These are phyloP conservation scores for Pezizomycotina sp. DNA, from an alignment of 2,329 filamentous ascomycete species.

Conservation along the genomic window DNA sequence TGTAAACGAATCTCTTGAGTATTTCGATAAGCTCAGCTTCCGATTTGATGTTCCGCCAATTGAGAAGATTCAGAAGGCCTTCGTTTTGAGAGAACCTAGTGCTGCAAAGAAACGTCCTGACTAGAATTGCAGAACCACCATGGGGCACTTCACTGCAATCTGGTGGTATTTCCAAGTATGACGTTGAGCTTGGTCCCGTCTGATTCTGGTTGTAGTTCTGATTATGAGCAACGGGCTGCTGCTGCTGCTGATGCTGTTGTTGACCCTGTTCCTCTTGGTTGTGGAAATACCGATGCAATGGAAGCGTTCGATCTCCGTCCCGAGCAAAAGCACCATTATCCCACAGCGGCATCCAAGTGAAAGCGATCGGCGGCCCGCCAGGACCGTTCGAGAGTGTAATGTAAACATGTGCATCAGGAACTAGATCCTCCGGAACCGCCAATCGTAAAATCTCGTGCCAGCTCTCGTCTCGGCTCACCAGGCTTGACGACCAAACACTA, in stretches of 20 bases:
- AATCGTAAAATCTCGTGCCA: conserved; percentile 85
- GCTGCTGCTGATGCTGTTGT: too few relatives aligned
- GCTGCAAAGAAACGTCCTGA: conserved; percentile 82
- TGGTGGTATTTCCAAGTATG: too few relatives aligned
- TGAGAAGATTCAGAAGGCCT: conserved; percentile 62
- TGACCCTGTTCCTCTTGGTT: too few relatives aligned
- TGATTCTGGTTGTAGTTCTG: conserved; percentile 48
- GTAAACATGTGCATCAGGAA: conserved; percentile 67
- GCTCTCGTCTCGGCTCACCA: conserved; percentile 56
- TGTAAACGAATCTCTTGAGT: conserved; percentile 72
- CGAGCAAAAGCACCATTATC: conserved; percentile 74
- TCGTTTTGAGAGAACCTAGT: conserved; percentile 90
- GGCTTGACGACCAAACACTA: conserved; percentile 77
- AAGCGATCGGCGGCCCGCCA: conserved; percentile 50
- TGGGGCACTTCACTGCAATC: too few relatives aligned
- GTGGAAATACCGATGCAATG: too few relatives aligned
- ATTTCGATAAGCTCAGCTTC: conserved; percentile 55
- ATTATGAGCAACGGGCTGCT: conserved; percentile 34
- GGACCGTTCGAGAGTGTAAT: conserved; percentile 80
- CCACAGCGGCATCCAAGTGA: conserved; percentile 90
- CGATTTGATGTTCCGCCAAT: conserved; percentile 58
- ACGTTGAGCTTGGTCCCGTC: too few relatives aligned
- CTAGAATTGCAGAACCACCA: conserved; percentile 45
- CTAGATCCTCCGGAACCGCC: conserved; percentile 60
- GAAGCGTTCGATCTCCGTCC: conserved; percentile 64